Evolutionary conservation across 352 stramenopile genomes (phyloP).

Genomic region (Ophiocytium majus): DNA sequence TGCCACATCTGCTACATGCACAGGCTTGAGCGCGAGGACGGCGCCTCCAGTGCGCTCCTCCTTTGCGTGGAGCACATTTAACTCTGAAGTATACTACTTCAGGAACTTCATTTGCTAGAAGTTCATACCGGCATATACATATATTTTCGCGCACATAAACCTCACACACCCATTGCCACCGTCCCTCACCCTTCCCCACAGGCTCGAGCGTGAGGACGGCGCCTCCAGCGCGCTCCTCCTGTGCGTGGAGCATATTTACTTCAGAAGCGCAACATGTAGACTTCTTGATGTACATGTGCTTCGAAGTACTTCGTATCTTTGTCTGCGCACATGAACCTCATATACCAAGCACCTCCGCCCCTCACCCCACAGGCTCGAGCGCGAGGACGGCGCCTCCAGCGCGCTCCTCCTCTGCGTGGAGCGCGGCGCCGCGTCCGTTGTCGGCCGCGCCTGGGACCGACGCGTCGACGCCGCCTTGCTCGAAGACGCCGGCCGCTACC

Average conservation of each 20-base stretch:
- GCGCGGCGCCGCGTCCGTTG: conserved; percentile 61
- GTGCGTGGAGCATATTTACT: conserved; percentile 56
- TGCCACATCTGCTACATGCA: no score
- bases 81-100: no score
- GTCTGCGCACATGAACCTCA: no score
- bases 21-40: neutral
- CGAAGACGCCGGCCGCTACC: conserved; percentile 64
- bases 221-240: conserved; percentile 33
- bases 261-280: no score
- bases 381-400: conserved; percentile 14
- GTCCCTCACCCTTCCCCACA: neutral
- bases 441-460: conserved; percentile 69
- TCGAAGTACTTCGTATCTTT: no score
- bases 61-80: no score
- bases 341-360: no score
- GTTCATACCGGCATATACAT: no score
- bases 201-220: conserved; percentile 15
- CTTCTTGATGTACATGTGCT: no score
- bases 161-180: no score
- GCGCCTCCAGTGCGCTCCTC: conserved; percentile 25
- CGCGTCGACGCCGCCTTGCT: conserved; percentile 67
- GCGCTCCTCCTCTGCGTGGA: conserved; percentile 53
- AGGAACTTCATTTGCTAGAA: no score
- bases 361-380: neutral
- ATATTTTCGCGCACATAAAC: no score